Percentiles rank a stretch among this genome's conserved stretches.
Evolutionary conservation across 768 basidiomycete genomes (phyloP).

Genomic region (Mycena chlorophos): DNA sequence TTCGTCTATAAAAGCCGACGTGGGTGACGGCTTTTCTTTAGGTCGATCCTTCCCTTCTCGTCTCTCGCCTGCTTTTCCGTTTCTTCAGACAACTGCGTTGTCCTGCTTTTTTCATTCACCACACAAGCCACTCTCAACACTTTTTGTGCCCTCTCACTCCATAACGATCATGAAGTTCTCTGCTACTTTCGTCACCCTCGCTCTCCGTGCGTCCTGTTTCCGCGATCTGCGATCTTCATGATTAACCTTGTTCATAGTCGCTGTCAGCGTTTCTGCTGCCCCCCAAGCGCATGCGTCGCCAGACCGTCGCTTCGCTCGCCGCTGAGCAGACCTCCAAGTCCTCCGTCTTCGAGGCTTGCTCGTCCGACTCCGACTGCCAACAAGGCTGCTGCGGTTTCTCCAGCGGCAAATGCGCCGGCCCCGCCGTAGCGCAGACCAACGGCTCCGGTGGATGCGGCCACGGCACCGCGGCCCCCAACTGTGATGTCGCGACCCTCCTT

Average conservation of each 20-base stretch:
- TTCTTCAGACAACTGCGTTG: slow-evolving; percentile 16
- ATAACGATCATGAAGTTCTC: slow-evolving; percentile 16
- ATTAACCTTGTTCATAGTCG: slow-evolving; percentile 4
- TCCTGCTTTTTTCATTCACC: slow-evolving; percentile 5
- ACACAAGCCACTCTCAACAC: background rate
- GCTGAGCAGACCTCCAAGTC: slow-evolving; percentile 6
- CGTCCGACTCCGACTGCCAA: slow-evolving; percentile 18
- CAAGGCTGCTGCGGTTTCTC: slow-evolving; percentile 22
- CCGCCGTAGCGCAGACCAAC: slow-evolving; percentile 15
- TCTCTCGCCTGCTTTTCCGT: background rate
- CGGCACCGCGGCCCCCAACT: slow-evolving; percentile 19
- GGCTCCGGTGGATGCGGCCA: slow-evolving; percentile 20
- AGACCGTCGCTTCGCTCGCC: background rate
- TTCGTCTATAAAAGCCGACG: too few relatives aligned
- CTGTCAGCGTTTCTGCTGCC: background rate
- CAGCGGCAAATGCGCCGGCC: slow-evolving; percentile 22
- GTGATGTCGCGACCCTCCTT: slow-evolving; percentile 8
- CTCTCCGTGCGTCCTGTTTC: slow-evolving; percentile 11
- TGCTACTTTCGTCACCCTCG: slow-evolving; percentile 14
- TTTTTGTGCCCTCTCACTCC: background rate
- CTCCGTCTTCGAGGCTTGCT: slow-evolving; percentile 20
- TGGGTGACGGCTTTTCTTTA: too few relatives aligned
- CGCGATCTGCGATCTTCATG: background rate
- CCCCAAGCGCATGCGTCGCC: background rate
- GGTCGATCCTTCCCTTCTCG: slow-evolving; percentile 2